phyloP scores from a whole-genome alignment of 2,329 filamentous ascomycete species.

The Botrytis squamosa region DNA sequence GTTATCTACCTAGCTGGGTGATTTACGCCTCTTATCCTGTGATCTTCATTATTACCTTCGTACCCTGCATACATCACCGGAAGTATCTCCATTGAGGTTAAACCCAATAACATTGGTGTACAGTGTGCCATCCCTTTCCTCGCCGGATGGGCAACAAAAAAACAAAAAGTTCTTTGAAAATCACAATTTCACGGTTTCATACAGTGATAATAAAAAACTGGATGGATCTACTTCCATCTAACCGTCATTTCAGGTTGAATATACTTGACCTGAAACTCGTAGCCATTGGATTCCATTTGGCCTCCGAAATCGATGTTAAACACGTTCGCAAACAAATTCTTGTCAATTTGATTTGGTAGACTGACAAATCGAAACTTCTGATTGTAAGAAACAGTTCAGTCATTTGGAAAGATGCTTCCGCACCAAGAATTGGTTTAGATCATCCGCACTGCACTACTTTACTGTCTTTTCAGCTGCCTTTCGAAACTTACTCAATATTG shows the following conservation, averaged over 20 bases:
- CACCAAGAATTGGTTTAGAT: background rate
- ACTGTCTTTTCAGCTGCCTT: background rate
- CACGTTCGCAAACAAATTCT: background rate
- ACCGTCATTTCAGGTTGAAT: background rate
- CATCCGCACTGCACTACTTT: background rate
- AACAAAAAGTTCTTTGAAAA: background rate
- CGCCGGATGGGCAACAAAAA: background rate
- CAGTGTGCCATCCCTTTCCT: background rate
- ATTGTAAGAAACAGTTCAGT: background rate
- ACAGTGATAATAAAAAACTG: background rate
- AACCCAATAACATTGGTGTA: background rate
- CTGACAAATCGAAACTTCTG: background rate
- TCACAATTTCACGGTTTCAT: too few species aligned
- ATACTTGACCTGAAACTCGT: background rate
- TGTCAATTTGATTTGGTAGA: background rate
- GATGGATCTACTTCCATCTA: background rate
- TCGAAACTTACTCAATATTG: background rate
- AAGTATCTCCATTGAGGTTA: background rate
- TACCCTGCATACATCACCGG: background rate
- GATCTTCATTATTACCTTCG: background rate
- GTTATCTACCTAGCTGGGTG: background rate
- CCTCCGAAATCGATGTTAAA: background rate
- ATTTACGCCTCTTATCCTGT: background rate
- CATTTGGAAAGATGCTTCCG: background rate
- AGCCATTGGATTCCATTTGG: background rate